Conservation (phyloP, 371 early-diverging fungal genomes). For the Cokeromyces recurvatus region DNA sequence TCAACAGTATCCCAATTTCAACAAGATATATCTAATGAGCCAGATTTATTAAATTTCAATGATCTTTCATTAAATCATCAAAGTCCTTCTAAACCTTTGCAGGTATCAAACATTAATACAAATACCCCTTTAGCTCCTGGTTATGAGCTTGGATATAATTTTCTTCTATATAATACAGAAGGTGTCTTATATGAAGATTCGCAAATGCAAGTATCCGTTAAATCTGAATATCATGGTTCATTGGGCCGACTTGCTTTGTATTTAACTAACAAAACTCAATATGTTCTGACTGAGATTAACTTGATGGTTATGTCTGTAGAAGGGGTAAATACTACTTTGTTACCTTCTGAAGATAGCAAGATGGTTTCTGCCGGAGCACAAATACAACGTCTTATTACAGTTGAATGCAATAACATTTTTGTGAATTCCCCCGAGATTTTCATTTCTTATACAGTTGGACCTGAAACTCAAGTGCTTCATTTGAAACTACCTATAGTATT, state of each 20-base stretch:
- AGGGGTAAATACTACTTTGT: constrained; percentile 2
- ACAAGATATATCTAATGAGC: constrained; percentile 4
- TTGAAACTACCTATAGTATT: constrained; percentile 76
- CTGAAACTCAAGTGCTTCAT: constrained; percentile 39
- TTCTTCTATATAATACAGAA: constrained; percentile 60
- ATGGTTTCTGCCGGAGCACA: constrained; percentile 53
- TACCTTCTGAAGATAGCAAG: background rate
- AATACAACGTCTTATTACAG: constrained; percentile 69
- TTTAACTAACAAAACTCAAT: constrained; percentile 78
- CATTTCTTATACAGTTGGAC: constrained; percentile 58
- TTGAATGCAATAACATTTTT: constrained; percentile 63
- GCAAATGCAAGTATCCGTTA: constrained; percentile 81
- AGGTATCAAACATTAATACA: constrained; percentile 12
- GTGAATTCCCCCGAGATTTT: constrained; percentile 57
- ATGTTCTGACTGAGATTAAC: constrained; percentile 13
- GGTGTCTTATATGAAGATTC: constrained; percentile 90
- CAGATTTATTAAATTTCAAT: constrained; percentile 34
- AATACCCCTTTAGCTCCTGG: constrained; percentile 43
- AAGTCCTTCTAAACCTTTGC: background rate
- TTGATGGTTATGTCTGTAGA: constrained; percentile 21
- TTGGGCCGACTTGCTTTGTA: constrained; percentile 84
- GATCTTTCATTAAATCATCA: constrained; percentile 18
- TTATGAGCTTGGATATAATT: constrained; percentile 56
- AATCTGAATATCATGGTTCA: constrained; percentile 84
- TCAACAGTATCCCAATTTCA: background rate